Percentiles rank a stretch among this genome's conserved stretches.
Conservation (phyloP, 352 stramenopile genomes). For the Hyaloperonospora arabidopsidis region DNA sequence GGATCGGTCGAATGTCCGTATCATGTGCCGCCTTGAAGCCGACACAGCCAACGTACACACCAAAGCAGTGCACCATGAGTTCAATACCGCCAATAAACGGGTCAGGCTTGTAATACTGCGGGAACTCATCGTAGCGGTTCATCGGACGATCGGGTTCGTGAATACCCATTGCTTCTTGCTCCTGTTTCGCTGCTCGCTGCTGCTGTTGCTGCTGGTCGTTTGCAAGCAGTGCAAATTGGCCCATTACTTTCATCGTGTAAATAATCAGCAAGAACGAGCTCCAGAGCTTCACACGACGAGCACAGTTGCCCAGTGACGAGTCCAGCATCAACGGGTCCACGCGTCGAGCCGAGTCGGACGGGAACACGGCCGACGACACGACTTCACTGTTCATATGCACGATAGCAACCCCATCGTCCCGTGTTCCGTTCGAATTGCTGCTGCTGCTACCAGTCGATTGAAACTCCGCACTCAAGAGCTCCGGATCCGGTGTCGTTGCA, state of each 20-base stretch:
- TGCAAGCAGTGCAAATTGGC: conserved; percentile 71
- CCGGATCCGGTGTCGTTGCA: conserved; percentile 47
- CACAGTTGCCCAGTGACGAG: conserved; percentile 71
- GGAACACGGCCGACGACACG: conserved; percentile 79
- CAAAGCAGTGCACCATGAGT: conserved; percentile 71
- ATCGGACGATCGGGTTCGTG: conserved; percentile 32
- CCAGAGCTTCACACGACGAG: conserved; percentile 80
- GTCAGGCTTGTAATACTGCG: conserved; percentile 73
- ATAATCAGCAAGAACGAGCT: conserved; percentile 84
- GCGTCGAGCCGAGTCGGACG: conserved; percentile 67
- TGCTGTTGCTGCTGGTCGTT: conserved; percentile 78
- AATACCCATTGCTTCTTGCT: conserved; percentile 21
- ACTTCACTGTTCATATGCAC: conserved; percentile 78
- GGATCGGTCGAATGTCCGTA: conserved; percentile 79
- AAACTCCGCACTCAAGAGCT: conserved; percentile 43
- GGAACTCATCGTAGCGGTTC: conserved; percentile 67
- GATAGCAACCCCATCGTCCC: conserved; percentile 52
- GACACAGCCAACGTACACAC: conserved; percentile 79
- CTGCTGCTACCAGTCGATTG: conserved; percentile 20
- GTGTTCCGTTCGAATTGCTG: conserved; percentile 1
- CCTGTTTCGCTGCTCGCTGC: conserved; percentile 32
- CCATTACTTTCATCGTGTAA: conserved; percentile 87
- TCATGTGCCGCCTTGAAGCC: conserved; percentile 83
- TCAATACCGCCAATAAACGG: conserved; percentile 58
- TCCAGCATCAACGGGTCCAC: conserved; percentile 85